Evolutionary conservation across 176 grass and related monocot genomes (phyloP).

Genomic region (Microstegium vimineum): DNA sequence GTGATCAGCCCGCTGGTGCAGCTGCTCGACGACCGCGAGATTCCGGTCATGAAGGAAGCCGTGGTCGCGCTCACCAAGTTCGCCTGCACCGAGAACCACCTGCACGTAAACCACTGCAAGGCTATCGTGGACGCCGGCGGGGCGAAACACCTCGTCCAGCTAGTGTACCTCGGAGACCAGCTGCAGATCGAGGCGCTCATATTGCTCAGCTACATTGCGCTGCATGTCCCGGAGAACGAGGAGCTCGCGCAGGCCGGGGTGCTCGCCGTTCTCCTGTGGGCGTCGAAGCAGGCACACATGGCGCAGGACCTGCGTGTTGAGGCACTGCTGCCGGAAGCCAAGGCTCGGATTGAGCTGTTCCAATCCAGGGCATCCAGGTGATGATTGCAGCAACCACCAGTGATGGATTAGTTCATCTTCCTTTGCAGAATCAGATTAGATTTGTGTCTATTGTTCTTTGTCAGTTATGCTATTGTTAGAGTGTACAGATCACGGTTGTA

Average conservation of each 20-base stretch:
- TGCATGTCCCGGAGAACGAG: conserved; percentile 72
- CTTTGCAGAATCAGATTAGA: conserved; percentile 14
- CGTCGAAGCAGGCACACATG: conserved; percentile 78
- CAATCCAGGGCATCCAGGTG: conserved; percentile 50
- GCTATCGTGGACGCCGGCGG: conserved; percentile 70
- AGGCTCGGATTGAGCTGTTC: conserved; percentile 59
- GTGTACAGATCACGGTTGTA: conserved; percentile 17
- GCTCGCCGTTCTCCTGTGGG: conserved; percentile 68
- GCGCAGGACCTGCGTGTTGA: conserved; percentile 67
- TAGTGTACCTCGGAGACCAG: conserved; percentile 76
- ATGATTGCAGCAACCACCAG: conserved; percentile 5
- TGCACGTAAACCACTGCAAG: conserved; percentile 68
- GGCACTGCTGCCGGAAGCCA: conserved; percentile 55
- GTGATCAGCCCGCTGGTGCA: conserved; percentile 72
- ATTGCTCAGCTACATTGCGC: conserved; percentile 68
- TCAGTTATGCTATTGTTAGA: background rate
- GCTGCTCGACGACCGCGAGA: conserved; percentile 77
- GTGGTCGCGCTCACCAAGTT: conserved; percentile 89
- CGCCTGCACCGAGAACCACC: conserved; percentile 69
- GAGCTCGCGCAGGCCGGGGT: conserved; percentile 82
- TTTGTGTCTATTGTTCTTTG: conserved; percentile 13
- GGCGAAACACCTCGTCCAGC: conserved; percentile 67
- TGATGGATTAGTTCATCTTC: conserved; percentile 2
- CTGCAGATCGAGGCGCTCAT: conserved; percentile 83
- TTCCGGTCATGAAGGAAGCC: conserved; percentile 51